phyloP scores from a whole-genome alignment of 345 rosid species.

The Syzygium aqueum region DNA sequence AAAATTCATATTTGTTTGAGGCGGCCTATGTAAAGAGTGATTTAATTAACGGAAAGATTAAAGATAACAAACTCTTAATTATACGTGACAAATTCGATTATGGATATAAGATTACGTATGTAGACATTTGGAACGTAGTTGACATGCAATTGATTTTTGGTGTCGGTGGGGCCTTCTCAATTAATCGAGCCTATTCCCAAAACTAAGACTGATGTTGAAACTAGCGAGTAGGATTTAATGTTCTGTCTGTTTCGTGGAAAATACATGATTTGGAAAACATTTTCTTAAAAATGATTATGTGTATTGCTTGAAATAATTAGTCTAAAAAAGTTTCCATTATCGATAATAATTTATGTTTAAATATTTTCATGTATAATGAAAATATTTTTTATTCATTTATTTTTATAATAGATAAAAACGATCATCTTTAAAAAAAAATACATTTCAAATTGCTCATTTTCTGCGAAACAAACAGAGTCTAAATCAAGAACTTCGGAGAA shows the following conservation, averaged over 20 bases:
- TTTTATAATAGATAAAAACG: no score
- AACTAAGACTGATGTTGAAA: background rate
- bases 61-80: background rate
- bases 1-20: background rate
- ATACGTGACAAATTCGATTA: background rate
- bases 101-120: background rate
- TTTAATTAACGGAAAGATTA: background rate
- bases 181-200: background rate
- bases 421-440: no score
- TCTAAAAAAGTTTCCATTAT: background rate
- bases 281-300: background rate
- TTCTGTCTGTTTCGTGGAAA: background rate
- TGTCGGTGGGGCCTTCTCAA: background rate
- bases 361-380: background rate
- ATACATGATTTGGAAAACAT: background rate
- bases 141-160: background rate
- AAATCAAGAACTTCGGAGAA: background rate
- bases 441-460: no score
- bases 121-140: background rate
- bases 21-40: background rate
- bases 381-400: background rate
- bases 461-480: background rate
- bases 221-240: background rate
- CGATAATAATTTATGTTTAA: background rate
- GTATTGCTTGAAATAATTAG: background rate